phyloP scores from a whole-genome alignment of 352 stramenopile species.

The Phytophthora hibernalis region DNA sequence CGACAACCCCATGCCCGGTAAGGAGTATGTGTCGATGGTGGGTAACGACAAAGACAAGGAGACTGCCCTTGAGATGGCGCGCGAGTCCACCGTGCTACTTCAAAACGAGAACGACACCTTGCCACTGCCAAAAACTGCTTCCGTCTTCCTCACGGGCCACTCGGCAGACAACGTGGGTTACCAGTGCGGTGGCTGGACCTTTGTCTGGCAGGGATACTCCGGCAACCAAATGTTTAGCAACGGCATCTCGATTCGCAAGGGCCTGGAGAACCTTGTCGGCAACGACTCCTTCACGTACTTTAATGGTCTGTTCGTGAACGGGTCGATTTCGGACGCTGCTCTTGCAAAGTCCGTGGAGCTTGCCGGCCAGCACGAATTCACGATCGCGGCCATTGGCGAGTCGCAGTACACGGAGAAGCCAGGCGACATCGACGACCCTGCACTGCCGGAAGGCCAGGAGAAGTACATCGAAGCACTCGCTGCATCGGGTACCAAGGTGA shows the following conservation, averaged over 20 bases:
- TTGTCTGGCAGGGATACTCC: conserved; percentile 81
- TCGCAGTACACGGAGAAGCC: conserved; percentile 79
- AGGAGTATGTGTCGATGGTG: conserved; percentile 47
- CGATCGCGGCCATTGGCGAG: conserved; percentile 79
- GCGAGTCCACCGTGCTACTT: conserved; percentile 80
- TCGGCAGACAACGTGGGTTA: conserved; percentile 66
- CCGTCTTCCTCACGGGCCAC: conserved; percentile 71
- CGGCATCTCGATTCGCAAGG: conserved; percentile 51
- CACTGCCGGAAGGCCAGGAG: conserved; percentile 62
- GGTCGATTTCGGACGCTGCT: conserved; percentile 47
- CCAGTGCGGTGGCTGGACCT: conserved; percentile 77
- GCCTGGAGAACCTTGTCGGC: conserved; percentile 28
- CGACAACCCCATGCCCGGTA: conserved; percentile 58
- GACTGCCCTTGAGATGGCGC: conserved; percentile 60
- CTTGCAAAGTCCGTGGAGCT: conserved; percentile 53
- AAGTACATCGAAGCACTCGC: conserved; percentile 71
- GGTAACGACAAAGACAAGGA: conserved; percentile 51
- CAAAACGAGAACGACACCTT: conserved; percentile 71
- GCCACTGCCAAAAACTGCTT: conserved; percentile 41
- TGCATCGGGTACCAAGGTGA: conserved; percentile 68
- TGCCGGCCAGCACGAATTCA: conserved; percentile 55
- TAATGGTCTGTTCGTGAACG: conserved; percentile 54
- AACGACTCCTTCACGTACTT: conserved; percentile 51
- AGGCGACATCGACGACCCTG: conserved; percentile 78
- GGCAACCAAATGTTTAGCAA: conserved; percentile 59